Conservation (phyloP, 495 filamentous ascomycete genomes). For the Penicillium verhagenii region DNA sequence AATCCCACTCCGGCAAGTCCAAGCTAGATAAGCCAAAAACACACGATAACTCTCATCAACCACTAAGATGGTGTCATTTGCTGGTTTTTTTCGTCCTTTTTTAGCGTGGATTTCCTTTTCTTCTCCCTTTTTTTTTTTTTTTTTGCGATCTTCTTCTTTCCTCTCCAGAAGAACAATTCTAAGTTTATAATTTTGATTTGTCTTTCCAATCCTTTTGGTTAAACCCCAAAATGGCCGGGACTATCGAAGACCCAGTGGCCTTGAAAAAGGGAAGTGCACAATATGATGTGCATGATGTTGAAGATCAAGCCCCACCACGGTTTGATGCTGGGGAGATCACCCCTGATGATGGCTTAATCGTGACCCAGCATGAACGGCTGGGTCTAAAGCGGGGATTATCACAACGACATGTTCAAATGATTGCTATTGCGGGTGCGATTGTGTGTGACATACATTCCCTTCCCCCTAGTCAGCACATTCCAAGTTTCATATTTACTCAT, state of each 20-base stretch:
- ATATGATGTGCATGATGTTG: conserved; percentile 21
- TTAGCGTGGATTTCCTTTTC: conserved; percentile 1
- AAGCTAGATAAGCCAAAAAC: conserved; percentile 1
- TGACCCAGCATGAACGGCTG: conserved; percentile 24
- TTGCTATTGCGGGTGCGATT: conserved; percentile 59
- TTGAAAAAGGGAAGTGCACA: conserved; percentile 9
- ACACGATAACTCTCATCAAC: conserved; percentile 10
- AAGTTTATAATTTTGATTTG: neutral
- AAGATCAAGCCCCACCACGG: conserved; percentile 13
- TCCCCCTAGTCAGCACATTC: too few species aligned
- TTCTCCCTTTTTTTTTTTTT: too few species aligned
- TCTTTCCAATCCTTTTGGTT: neutral
- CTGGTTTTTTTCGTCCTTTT: neutral
- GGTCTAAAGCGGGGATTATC: conserved; percentile 34
- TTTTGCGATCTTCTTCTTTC: too few species aligned
- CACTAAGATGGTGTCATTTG: conserved; percentile 22
- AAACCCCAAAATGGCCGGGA: conserved; percentile 10
- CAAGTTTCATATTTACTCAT: neutral
- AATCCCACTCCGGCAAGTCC: neutral
- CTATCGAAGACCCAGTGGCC: conserved; percentile 1
- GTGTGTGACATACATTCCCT: too few species aligned
- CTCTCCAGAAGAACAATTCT: neutral
- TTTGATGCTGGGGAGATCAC: conserved; percentile 1
- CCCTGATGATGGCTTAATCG: conserved; percentile 19
- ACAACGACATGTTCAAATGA: conserved; percentile 57